phyloP scores from a whole-genome alignment of 345 rosid genomes.

The Eucalyptus decipiens region DNA sequence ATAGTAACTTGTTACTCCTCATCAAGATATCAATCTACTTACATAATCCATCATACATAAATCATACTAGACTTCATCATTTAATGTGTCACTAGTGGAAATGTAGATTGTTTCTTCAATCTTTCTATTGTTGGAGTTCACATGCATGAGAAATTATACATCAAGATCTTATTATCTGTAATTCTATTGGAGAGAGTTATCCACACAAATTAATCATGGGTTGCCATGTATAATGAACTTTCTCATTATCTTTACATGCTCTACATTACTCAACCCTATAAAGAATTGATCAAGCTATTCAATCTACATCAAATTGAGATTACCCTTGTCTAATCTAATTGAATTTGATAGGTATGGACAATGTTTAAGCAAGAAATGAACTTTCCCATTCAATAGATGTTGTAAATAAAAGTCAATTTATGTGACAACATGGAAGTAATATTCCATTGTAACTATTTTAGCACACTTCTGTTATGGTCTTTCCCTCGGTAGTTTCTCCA shows the following conservation, averaged over 20 bases:
- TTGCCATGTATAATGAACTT: neutral
- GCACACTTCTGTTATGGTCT: neutral
- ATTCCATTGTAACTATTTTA: neutral
- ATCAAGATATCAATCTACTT: neutral
- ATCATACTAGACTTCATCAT: neutral
- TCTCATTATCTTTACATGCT: neutral
- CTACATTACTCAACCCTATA: neutral
- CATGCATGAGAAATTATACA: neutral
- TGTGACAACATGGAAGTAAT: neutral
- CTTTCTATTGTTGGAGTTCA: neutral
- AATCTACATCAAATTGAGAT: neutral
- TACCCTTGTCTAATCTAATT: neutral
- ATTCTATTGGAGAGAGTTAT: neutral
- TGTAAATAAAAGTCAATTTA: neutral
- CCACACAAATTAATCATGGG: neutral
- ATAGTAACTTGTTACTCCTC: neutral
- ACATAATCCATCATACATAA: neutral
- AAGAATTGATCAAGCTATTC: neutral
- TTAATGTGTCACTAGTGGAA: neutral
- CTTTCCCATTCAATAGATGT: neutral
- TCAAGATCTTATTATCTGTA: neutral
- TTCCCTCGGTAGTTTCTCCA: neutral
- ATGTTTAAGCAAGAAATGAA: neutral
- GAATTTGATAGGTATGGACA: neutral
- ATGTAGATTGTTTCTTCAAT: neutral